Percentiles rank a stretch among this genome's conserved stretches.
Conservation (phyloP, 768 basidiomycete species). For the Phylloporus sp. region DNA sequence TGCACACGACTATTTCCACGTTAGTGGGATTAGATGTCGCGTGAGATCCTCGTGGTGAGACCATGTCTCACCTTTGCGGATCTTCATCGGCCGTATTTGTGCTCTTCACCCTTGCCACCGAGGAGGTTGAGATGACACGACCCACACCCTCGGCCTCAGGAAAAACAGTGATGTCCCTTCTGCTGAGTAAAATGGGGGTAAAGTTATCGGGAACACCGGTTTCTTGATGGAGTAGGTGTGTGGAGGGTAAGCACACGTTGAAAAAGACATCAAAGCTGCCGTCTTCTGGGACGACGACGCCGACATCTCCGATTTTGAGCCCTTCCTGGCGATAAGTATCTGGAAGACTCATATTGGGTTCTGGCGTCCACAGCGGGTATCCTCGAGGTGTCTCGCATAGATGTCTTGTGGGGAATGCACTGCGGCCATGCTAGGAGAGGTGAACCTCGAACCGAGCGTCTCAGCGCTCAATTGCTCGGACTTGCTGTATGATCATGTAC, state of each 20-base stretch:
- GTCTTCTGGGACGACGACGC: constrained; percentile 26
- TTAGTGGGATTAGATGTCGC: neutral
- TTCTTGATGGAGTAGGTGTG: constrained; percentile 16
- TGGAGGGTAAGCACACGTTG: constrained; percentile 30
- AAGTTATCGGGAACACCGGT: constrained; percentile 27
- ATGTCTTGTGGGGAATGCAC: constrained; percentile 8
- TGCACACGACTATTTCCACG: neutral
- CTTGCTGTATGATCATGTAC: neutral
- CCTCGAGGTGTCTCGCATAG: constrained; percentile 26
- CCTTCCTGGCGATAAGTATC: constrained; percentile 22
- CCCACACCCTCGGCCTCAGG: constrained; percentile 8
- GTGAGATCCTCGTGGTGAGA: neutral
- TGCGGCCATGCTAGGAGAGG: neutral
- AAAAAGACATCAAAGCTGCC: constrained; percentile 37
- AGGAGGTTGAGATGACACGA: constrained; percentile 12
- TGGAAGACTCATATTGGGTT: constrained; percentile 23
- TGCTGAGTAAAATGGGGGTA: constrained; percentile 12
- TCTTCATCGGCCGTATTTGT: neutral
- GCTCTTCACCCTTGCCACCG: constrained; percentile 1
- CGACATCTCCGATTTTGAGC: constrained; percentile 35
- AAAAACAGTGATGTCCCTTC: constrained; percentile 9
- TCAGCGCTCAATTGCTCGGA: neutral
- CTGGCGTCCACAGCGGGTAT: constrained; percentile 33
- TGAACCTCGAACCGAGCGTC: neutral
- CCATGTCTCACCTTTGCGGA: neutral